These are phyloP conservation scores for Coniosporium apollinis DNA, from an alignment of 495 filamentous ascomycete species.

Conservation along the genomic window DNA sequence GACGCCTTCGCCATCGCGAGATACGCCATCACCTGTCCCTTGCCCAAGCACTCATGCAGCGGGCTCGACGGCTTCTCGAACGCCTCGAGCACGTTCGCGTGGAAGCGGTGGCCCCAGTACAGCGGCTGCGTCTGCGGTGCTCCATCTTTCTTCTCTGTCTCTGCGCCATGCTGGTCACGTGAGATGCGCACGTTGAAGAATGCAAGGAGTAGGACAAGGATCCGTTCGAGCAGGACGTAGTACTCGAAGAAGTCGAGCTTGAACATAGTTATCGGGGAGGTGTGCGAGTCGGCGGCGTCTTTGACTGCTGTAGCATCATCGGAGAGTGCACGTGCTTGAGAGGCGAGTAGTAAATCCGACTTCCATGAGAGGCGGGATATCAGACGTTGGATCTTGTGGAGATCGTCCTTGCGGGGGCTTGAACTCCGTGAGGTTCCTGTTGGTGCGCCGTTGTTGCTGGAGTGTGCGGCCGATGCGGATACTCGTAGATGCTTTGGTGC, in stretches of 20 bases:
- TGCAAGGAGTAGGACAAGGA: conserved; percentile 40
- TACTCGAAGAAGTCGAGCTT: conserved; percentile 57
- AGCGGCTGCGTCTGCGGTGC: conserved; percentile 4
- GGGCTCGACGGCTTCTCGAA: conserved; percentile 34
- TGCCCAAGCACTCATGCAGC: conserved; percentile 33
- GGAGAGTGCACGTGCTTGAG: not conserved
- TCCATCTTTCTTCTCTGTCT: not conserved
- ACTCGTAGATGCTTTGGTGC: too few species aligned
- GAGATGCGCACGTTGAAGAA: conserved; percentile 37
- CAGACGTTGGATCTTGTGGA: not conserved
- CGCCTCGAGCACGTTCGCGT: conserved; percentile 44
- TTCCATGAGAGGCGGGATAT: not conserved
- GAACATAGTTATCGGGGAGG: conserved; percentile 31
- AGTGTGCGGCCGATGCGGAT: too few species aligned
- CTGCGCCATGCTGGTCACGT: too few species aligned
- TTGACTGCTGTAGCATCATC: not conserved
- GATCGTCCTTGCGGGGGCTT: too few species aligned
- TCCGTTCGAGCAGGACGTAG: conserved; percentile 48
- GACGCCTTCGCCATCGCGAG: conserved; percentile 45
- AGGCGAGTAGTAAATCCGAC: not conserved
- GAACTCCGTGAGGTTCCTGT: too few species aligned
- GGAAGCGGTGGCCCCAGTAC: conserved; percentile 33
- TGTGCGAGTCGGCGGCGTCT: not conserved
- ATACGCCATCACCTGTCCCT: conserved; percentile 28
- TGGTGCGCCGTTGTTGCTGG: too few species aligned